Conservation (phyloP, 345 rosid genomes). For the Heritiera fomes region DNA sequence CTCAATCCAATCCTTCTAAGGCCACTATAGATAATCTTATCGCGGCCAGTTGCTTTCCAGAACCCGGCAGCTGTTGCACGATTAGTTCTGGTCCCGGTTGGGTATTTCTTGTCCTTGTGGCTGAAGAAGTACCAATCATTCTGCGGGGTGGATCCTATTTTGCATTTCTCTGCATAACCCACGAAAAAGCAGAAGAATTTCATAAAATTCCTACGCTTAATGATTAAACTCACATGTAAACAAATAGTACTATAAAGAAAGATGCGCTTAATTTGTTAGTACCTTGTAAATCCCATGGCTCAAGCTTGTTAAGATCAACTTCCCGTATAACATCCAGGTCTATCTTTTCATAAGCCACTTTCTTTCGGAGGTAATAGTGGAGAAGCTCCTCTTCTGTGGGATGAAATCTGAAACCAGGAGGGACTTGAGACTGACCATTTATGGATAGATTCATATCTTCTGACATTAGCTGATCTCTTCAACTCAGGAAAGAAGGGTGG, state of each 20-base stretch:
- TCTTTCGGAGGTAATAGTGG: constrained; percentile 88
- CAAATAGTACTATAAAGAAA: constrained; percentile 8
- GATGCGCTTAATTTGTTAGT: not conserved
- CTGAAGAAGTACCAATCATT: constrained; percentile 99
- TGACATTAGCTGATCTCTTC: constrained; percentile 28
- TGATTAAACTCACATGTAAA: not conserved
- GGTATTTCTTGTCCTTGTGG: constrained; percentile 97
- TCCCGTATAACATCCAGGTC: constrained; percentile 98
- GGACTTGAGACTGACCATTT: constrained; percentile 95
- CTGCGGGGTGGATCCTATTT: constrained; percentile 90
- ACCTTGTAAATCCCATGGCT: constrained; percentile 99
- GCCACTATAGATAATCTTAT: constrained; percentile 81
- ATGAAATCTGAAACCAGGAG: constrained; percentile 97
- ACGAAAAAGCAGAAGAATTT: not conserved
- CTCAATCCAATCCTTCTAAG: constrained; percentile 76
- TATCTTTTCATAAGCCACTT: constrained; percentile 76
- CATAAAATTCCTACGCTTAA: not conserved
- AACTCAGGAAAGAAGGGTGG: not conserved
- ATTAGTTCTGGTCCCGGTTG: constrained; percentile 93
- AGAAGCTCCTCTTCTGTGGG: constrained; percentile 98
- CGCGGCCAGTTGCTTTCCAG: constrained; percentile 99
- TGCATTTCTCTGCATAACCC: constrained; percentile 66
- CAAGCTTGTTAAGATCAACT: constrained; percentile 98
- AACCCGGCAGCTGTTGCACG: constrained; percentile 92
- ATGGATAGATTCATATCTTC: constrained; percentile 76